Base-by-base conservation (phyloP, 352 stramenopile species). In the Pythium rhizo-oryzae region DNA sequence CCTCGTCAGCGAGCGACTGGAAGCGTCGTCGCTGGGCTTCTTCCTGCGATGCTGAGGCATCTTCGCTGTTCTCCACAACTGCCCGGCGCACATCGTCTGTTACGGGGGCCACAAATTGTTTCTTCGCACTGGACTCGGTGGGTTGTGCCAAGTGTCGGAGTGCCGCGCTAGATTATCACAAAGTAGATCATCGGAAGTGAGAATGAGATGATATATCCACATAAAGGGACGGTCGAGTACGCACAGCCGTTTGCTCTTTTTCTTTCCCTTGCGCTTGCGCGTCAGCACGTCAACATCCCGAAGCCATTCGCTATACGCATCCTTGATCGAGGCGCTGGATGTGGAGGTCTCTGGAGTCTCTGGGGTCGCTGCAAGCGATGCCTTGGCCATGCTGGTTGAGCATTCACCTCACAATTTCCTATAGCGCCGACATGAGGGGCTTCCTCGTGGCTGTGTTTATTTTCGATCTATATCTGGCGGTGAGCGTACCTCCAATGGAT, bases 121-220 rank as follows among this genome's bases (percentile, higher is more conserved):
- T 89, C 2, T 76, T 74, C 9, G 78, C 62, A 37, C 83, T 91
- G 18, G 81, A 76, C 47, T 78, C 60, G 0, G 83, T 91, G 28
- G 82, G 74, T 37, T 90, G 72, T 19, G 77, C 65, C 21, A 77
- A 71, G 21, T 84, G 83, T 2, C 68, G 50, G 19, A 78, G 30
- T 28, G 68, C 70, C 21, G 37, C 54, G 28, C 66, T 72, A 19
- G 3, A 39, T 11, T 11, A 46, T 19, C 39, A 46, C 39, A 46
- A 46, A 8, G 18, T 8, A 46, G 15, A 16, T 46, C n/a, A n/a
- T n/a, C n/a, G n/a, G n/a, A n/a, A n/a, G n/a, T n/a, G n/a, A n/a
- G n/a, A n/a, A n/a, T n/a, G n/a, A n/a, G n/a, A n/a, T n/a, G n/a
- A n/a, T n/a, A n/a, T n/a, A n/a, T n/a, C n/a, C n/a, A n/a, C n/a